A percentile compares a stretch with the other conserved stretches of the same genome.
phyloP scores from a whole-genome alignment of 2,329 filamentous ascomycete species.

The Cladosporium halotolerans region DNA sequence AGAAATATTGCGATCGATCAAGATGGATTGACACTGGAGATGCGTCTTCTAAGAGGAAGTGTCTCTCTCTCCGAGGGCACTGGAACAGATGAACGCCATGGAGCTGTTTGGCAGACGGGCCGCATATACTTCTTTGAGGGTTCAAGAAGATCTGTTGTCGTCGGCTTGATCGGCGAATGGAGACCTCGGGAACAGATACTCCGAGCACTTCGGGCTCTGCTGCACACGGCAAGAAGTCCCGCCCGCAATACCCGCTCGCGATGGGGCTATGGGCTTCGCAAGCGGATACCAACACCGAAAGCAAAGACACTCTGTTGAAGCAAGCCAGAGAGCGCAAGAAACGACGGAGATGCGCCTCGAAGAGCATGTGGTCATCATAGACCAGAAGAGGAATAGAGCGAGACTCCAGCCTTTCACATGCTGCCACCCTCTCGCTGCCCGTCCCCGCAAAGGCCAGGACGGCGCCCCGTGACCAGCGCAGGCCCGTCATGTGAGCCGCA shows the following conservation, averaged over 20 bases:
- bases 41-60: too few species aligned
- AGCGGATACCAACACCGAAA: not conserved
- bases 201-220: not conserved
- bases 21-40: too few species aligned
- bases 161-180: not conserved
- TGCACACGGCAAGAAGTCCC: constrained; percentile 1
- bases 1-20: too few species aligned
- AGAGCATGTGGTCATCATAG: not conserved
- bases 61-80: too few species aligned
- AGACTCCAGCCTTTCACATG: constrained; percentile 9
- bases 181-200: not conserved
- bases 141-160: too few species aligned
- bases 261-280: not conserved
- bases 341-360: too few species aligned
- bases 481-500: constrained; percentile 10
- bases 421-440: not conserved
- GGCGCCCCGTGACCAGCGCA: not conserved
- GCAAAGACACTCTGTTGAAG: not conserved
- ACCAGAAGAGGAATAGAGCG: constrained; percentile 4
- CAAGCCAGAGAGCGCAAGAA: not conserved
- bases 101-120: too few species aligned
- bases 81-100: too few species aligned
- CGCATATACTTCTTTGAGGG: too few species aligned
- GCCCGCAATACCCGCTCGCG: not conserved
- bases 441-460: constrained; percentile 2